These are phyloP conservation scores for Euphrasia arctica DNA, from an alignment of 305 asterid species.

Conservation along the genomic window DNA sequence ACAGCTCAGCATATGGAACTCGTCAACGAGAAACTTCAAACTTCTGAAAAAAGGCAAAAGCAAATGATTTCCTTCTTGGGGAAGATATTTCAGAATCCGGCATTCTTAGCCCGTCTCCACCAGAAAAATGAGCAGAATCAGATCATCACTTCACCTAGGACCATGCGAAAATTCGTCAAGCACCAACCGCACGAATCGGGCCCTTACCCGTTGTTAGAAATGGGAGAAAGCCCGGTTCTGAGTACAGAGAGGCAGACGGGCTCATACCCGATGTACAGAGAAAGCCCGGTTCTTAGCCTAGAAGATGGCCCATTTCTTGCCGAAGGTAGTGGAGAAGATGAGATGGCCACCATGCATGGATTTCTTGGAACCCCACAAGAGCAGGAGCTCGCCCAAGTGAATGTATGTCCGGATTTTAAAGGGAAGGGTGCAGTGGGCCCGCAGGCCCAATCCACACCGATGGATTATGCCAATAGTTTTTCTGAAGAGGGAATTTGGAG, in stretches of 20 bases:
- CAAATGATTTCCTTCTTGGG: constrained; percentile 86
- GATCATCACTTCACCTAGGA: constrained; percentile 45
- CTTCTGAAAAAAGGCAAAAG: constrained; percentile 74
- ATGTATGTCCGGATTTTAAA: constrained; percentile 27
- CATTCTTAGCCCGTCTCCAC: constrained; percentile 41
- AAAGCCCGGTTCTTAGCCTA: constrained; percentile 20
- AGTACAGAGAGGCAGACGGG: constrained; percentile 18
- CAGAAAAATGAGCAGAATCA: constrained; percentile 42
- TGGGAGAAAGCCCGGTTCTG: constrained; percentile 23
- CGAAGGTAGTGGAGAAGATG: constrained; percentile 32
- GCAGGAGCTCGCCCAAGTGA: constrained; percentile 15
- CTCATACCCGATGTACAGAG: constrained; percentile 26
- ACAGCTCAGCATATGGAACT: constrained; percentile 52
- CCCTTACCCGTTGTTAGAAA: constrained; percentile 29
- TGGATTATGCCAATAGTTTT: constrained; percentile 30
- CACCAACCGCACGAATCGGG: constrained; percentile 40
- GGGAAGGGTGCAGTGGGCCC: constrained; percentile 38
- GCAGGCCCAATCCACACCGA: constrained; percentile 28
- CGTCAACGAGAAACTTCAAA: constrained; percentile 62
- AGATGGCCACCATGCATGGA: not conserved
- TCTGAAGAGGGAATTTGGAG: constrained; percentile 48
- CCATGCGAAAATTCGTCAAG: constrained; percentile 49
- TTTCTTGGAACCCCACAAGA: not conserved
- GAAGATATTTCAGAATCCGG: constrained; percentile 60
- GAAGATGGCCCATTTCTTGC: constrained; percentile 28